Evolutionary conservation across 352 stramenopile genomes (phyloP).

Genomic region (Plasmopara muralis): DNA sequence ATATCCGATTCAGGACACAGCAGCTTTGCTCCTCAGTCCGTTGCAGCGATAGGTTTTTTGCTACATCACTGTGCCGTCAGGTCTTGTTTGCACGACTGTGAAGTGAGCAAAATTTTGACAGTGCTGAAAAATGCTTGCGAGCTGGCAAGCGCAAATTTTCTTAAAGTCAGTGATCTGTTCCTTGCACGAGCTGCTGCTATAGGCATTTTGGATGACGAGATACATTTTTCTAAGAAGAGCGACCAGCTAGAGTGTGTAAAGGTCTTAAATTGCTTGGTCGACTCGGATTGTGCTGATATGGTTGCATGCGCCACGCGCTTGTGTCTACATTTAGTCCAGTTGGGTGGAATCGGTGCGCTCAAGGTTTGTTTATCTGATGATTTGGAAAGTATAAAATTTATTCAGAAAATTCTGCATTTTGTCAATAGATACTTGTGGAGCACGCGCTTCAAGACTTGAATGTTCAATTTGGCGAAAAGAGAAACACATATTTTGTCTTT

Average conservation of each 20-base stretch:
- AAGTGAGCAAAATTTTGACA: constrained; percentile 24
- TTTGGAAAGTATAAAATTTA: not conserved
- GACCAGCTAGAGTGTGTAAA: constrained; percentile 20
- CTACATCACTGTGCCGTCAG: constrained; percentile 35
- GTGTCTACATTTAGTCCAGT: constrained; percentile 27
- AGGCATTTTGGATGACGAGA: constrained; percentile 25
- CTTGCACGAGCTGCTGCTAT: constrained; percentile 11
- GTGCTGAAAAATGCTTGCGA: constrained; percentile 30
- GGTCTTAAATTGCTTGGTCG: constrained; percentile 31
- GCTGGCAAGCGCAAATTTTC: constrained; percentile 25
- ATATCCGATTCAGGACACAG: constrained; percentile 20
- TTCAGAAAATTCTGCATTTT: constrained; percentile 1
- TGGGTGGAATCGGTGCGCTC: constrained; percentile 31
- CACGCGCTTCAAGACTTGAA: constrained; percentile 22
- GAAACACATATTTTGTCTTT: constrained; percentile 35
- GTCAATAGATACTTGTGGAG: constrained; percentile 14
- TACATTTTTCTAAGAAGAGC: constrained; percentile 20
- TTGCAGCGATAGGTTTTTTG: constrained; percentile 32
- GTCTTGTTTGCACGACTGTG: constrained; percentile 23
- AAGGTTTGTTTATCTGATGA: constrained; percentile 31
- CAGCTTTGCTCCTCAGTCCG: constrained; percentile 24
- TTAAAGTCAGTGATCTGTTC: constrained; percentile 4
- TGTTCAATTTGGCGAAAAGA: constrained; percentile 4
- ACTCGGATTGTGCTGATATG: constrained; percentile 19
- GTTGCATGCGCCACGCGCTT: constrained; percentile 25